phyloP scores from a whole-genome alignment of 1,139 yeast genomes.

The Scheffersomyces titani region DNA sequence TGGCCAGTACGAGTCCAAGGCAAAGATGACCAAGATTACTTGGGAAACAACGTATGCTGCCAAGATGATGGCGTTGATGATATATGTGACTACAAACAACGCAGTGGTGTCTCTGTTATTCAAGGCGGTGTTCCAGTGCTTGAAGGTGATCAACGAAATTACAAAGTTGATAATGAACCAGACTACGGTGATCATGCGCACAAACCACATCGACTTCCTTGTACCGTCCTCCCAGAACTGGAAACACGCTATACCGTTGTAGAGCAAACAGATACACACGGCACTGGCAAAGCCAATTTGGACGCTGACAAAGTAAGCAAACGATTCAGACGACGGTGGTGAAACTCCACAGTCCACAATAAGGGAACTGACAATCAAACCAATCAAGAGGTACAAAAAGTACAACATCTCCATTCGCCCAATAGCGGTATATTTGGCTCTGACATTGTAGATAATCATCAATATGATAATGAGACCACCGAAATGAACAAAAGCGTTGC shows the following conservation, averaged over 20 bases:
- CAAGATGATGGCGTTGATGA: slow-evolving; percentile 69
- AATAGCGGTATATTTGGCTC: slow-evolving; percentile 88
- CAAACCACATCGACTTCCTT: slow-evolving; percentile 55
- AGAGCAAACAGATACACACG: slow-evolving; percentile 64
- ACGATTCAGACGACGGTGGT: slow-evolving; percentile 77
- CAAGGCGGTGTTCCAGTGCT: slow-evolving; percentile 58
- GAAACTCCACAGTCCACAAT: slow-evolving; percentile 91
- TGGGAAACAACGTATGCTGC: slow-evolving; percentile 68
- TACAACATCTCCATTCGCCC: slow-evolving; percentile 85
- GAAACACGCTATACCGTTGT: slow-evolving; percentile 79
- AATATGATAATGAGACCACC: slow-evolving; percentile 66
- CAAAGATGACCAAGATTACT: slow-evolving; percentile 63
- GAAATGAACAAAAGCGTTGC: slow-evolving; percentile 82
- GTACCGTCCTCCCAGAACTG: slow-evolving; percentile 97
- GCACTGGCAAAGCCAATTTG: slow-evolving; percentile 78
- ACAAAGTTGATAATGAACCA: slow-evolving; percentile 69
- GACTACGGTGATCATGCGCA: slow-evolving; percentile 48
- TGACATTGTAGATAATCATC: slow-evolving; percentile 75
- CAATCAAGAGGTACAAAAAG: slow-evolving; percentile 62
- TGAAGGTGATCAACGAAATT: slow-evolving; percentile 70
- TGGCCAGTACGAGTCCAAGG: slow-evolving; percentile 82
- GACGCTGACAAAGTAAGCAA: slow-evolving; percentile 78
- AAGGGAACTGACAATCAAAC: slow-evolving; percentile 62
- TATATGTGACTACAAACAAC: slow-evolving; percentile 67
- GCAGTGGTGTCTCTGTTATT: slow-evolving; percentile 53